Evolutionary conservation across 345 rosid species (phyloP).

Genomic region (Corchorus capsularis): DNA sequence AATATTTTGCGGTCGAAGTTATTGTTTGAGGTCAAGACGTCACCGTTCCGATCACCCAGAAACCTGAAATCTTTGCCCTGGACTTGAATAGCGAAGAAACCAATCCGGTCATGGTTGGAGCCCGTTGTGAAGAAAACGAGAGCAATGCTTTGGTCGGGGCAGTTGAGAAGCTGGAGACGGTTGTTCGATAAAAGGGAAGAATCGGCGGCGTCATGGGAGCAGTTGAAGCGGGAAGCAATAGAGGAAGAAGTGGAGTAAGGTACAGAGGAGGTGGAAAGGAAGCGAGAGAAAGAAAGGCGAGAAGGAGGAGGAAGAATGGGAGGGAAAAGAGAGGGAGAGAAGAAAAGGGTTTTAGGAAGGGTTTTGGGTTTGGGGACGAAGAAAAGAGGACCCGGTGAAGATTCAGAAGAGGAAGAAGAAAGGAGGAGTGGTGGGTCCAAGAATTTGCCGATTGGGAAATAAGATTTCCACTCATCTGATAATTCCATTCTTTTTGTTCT

Average conservation of each 20-base stretch:
- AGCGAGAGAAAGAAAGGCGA: conserved; percentile 48
- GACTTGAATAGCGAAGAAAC: conserved; percentile 47
- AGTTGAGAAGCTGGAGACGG: conserved; percentile 57
- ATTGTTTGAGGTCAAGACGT: conserved; percentile 37
- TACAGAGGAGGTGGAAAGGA: conserved; percentile 44
- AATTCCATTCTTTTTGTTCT: conserved; percentile 1
- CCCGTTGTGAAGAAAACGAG: conserved; percentile 68
- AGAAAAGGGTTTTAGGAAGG: conserved; percentile 36
- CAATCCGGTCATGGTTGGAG: conserved; percentile 59
- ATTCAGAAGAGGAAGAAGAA: neutral
- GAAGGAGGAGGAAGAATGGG: conserved; percentile 44
- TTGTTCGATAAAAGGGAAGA: conserved; percentile 37
- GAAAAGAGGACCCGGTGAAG: conserved; percentile 37
- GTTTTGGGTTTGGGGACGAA: conserved; percentile 38
- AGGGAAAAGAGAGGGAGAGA: conserved; percentile 49
- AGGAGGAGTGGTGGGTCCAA: conserved; percentile 15
- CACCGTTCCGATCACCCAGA: conserved; percentile 33
- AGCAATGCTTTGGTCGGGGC: conserved; percentile 26
- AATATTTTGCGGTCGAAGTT: conserved; percentile 38
- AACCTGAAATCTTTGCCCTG: conserved; percentile 34
- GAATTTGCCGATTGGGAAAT: conserved; percentile 8
- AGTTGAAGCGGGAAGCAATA: conserved; percentile 31
- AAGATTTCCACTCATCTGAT: conserved; percentile 18
- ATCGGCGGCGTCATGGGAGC: conserved; percentile 15
- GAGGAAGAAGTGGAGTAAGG: conserved; percentile 41